Conservation (phyloP, 2,329 filamentous ascomycete genomes). For the Zasmidium cellare region DNA sequence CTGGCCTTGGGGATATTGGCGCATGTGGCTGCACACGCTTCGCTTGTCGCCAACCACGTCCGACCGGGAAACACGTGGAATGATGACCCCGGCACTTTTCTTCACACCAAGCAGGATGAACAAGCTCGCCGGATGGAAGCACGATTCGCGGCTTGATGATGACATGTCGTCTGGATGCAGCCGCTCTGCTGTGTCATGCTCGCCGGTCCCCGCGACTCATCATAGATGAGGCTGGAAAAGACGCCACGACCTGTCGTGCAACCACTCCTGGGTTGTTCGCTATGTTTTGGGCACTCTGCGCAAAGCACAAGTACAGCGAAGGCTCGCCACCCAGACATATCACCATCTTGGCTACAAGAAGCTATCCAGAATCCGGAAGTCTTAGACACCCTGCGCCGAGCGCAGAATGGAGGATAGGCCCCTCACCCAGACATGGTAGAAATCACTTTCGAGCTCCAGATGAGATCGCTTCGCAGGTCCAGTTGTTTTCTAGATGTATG, state of each 20-base stretch:
- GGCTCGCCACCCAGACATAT: constrained; percentile 11
- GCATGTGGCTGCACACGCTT: no score
- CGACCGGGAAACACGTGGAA: neutral
- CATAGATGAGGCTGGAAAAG: no score
- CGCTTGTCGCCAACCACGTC: no score
- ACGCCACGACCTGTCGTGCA: no score
- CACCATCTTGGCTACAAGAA: neutral
- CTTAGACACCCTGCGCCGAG: neutral
- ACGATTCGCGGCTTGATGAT: neutral
- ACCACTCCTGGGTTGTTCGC: neutral
- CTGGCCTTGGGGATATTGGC: no score
- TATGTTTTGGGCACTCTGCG: neutral
- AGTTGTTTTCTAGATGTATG: neutral
- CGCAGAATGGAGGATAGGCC: constrained; percentile 3
- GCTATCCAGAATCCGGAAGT: neutral
- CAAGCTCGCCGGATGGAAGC: neutral
- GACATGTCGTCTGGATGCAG: neutral
- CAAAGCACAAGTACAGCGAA: constrained; percentile 7
- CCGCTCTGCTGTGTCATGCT: no score
- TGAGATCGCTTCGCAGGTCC: neutral
- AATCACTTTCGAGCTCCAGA: neutral
- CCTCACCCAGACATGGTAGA: constrained; percentile 10
- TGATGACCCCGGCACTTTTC: neutral
- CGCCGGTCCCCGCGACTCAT: no score
- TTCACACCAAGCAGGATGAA: neutral